Conservation (phyloP, 805 yeast genomes). For the Schizosaccharomyces octosporus region DNA sequence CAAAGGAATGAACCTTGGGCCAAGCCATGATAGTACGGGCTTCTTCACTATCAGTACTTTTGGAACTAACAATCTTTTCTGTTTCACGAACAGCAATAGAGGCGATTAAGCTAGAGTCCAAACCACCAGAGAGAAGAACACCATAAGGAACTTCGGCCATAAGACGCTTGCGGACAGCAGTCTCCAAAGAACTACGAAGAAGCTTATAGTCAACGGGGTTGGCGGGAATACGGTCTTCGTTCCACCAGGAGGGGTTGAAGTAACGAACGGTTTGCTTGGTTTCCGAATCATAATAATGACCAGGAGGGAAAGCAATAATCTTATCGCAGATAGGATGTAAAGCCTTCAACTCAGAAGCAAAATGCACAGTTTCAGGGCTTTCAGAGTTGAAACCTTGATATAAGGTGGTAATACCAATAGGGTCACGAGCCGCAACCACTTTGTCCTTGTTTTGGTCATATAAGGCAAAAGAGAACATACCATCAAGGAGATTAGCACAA, state of each 20-base stretch:
- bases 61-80: constrained; percentile 32
- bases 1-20: constrained; percentile 76
- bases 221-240: constrained; percentile 48
- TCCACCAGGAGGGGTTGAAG: constrained; percentile 89
- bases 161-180: constrained; percentile 92
- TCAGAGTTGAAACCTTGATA: constrained; percentile 69
- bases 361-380: constrained; percentile 53
- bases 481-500: constrained; percentile 81
- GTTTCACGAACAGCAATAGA: constrained; percentile 94
- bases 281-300: constrained; percentile 80
- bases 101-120: constrained; percentile 90
- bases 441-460: constrained; percentile 70
- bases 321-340: constrained; percentile 83
- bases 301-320: constrained; percentile 90
- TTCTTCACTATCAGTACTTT: constrained; percentile 71
- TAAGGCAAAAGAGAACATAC: constrained; percentile 91
- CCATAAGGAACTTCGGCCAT: constrained; percentile 99
- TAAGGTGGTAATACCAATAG: constrained; percentile 86
- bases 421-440: constrained; percentile 91
- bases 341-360: constrained; percentile 88
- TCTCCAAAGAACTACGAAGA: constrained; percentile 62
- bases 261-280: constrained; percentile 72
- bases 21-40: constrained; percentile 45
- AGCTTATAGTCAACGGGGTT: constrained; percentile 45
- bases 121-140: constrained; percentile 88